Evolutionary conservation across 164 flowering plant genomes (phyloP).

Genomic region (Warburgia ugandensis): DNA sequence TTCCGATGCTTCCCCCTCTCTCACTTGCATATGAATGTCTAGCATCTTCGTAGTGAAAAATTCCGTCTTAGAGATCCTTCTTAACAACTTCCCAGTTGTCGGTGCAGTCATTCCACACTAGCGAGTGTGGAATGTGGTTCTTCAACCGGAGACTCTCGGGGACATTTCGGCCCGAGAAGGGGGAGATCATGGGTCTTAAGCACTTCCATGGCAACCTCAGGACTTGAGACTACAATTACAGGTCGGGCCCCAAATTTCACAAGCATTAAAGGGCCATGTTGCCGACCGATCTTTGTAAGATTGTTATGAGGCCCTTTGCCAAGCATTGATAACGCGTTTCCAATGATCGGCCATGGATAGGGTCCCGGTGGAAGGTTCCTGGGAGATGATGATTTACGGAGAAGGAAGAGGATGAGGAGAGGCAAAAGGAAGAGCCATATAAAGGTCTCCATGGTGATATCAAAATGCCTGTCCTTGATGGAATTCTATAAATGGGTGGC

Average conservation of each 20-base stretch:
- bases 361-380: too few relatives aligned
- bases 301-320: too few relatives aligned
- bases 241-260: conserved; percentile 25
- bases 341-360: too few relatives aligned
- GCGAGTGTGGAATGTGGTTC: not conserved
- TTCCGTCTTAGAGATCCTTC: conserved; percentile 20
- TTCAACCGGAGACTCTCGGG: not conserved
- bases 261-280: too few relatives aligned
- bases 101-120: conserved; percentile 6
- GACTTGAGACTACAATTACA: conserved; percentile 26
- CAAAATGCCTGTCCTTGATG: too few relatives aligned
- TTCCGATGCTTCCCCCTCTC: conserved; percentile 18
- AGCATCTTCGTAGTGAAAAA: conserved; percentile 22
- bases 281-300: too few relatives aligned
- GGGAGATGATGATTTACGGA: too few relatives aligned
- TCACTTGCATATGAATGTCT: conserved; percentile 9
- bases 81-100: conserved; percentile 23
- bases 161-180: not conserved
- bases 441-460: too few relatives aligned
- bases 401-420: too few relatives aligned
- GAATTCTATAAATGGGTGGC: too few relatives aligned
- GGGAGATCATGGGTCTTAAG: conserved; percentile 33
- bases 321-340: too few relatives aligned
- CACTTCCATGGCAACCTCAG: conserved; percentile 22
- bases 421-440: too few relatives aligned